A percentile compares a stretch with the other conserved stretches of the same genome.
These are phyloP conservation scores for Rhodofomes roseus DNA, from an alignment of 1,284 basidiomycete genomes.

Conservation along the genomic window DNA sequence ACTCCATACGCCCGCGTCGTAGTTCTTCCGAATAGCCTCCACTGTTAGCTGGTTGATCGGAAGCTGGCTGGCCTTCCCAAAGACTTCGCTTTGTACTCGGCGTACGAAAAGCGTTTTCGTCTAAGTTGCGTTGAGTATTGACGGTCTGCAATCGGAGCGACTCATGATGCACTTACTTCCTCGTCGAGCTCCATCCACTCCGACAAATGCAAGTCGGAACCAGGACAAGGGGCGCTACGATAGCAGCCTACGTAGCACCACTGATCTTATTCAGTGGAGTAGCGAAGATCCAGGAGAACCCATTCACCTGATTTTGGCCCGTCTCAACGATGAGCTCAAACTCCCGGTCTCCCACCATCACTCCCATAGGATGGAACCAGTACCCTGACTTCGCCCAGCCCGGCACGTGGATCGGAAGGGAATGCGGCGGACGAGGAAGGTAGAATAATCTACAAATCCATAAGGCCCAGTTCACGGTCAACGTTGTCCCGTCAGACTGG, in stretches of 20 bases:
- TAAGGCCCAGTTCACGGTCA: neutral
- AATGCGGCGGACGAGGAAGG: slow-evolving; percentile 20
- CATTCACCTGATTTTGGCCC: slow-evolving; percentile 12
- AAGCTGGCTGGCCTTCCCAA: neutral
- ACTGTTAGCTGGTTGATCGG: neutral
- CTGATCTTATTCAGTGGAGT: slow-evolving; percentile 8
- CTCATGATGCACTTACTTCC: slow-evolving; percentile 9
- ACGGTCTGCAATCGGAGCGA: neutral
- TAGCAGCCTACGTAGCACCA: slow-evolving; percentile 29
- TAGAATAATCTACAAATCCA: slow-evolving; percentile 14
- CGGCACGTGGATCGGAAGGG: slow-evolving; percentile 21
- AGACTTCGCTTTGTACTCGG: neutral
- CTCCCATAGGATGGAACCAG: slow-evolving; percentile 23
- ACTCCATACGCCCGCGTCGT: slow-evolving; percentile 26
- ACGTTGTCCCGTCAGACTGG: neutral
- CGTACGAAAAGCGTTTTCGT: neutral
- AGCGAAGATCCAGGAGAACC: neutral
- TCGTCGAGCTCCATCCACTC: slow-evolving; percentile 29
- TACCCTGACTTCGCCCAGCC: slow-evolving; percentile 21
- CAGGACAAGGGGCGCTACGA: slow-evolving; percentile 14
- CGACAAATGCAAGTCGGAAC: slow-evolving; percentile 25
- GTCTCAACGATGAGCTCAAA: neutral
- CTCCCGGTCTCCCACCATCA: slow-evolving; percentile 18
- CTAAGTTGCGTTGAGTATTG: neutral
- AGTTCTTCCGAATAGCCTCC: slow-evolving; percentile 16